These are phyloP conservation scores for Sugiyamaella mastotermitis DNA, from an alignment of 805 yeast genomes.

Conservation along the genomic window DNA sequence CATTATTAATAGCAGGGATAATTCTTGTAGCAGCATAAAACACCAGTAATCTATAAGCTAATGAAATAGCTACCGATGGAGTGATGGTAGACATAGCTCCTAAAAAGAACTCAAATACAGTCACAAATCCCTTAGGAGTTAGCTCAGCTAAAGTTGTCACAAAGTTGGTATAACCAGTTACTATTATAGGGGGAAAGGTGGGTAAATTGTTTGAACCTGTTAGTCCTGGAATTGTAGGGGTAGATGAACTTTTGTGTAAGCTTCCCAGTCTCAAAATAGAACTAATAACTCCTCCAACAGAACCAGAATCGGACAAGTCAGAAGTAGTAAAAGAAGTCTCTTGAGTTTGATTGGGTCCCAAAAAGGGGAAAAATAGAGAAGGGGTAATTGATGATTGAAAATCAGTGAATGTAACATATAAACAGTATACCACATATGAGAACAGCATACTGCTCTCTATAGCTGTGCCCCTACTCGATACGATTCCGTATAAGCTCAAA, in stretches of 20 bases:
- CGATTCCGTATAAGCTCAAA: slow-evolving; percentile 76
- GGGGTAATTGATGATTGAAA: slow-evolving; percentile 40
- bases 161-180: slow-evolving; percentile 33
- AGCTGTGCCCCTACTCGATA: slow-evolving; percentile 80
- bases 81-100: slow-evolving; percentile 61
- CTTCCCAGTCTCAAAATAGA: slow-evolving; percentile 3
- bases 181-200: slow-evolving; percentile 33
- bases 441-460: slow-evolving; percentile 80
- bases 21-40: slow-evolving; percentile 89
- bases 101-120: slow-evolving; percentile 38
- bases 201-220: slow-evolving; percentile 16
- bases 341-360: slow-evolving; percentile 6
- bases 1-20: slow-evolving; percentile 51
- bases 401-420: slow-evolving; percentile 89
- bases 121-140: slow-evolving; percentile 35
- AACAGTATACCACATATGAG: slow-evolving; percentile 87
- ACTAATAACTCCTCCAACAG: slow-evolving; percentile 1
- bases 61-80: slow-evolving; percentile 71
- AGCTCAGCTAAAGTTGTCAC: slow-evolving; percentile 32
- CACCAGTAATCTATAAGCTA: slow-evolving; percentile 80
- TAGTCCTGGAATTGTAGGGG: slow-evolving; percentile 1
- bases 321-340: neutral
- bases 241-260: slow-evolving; percentile 2
- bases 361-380: slow-evolving; percentile 15
- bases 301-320: neutral